A percentile compares a stretch with the other conserved stretches of the same genome.
Evolutionary conservation across 495 filamentous ascomycete genomes (phyloP).

Genomic region (Neurospora terricola): DNA sequence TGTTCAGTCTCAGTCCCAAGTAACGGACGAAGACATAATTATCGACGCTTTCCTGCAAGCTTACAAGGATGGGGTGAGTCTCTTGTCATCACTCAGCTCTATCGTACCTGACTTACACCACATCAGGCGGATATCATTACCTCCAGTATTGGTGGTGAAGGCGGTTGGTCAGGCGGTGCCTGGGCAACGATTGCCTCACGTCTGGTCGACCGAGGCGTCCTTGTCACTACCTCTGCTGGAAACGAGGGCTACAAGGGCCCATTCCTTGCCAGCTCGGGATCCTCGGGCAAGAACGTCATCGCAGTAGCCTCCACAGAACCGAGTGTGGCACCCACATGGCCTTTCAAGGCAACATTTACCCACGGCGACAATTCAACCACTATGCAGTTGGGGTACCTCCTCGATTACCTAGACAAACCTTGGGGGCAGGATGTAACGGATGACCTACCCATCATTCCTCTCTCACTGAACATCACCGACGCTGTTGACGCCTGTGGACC

Average conservation of each 20-base stretch:
- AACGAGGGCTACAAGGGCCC: conserved; percentile 25
- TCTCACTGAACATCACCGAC: conserved; percentile 13
- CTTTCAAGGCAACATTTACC: conserved; percentile 21
- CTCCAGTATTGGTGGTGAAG: conserved; percentile 20
- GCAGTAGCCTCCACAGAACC: conserved; percentile 20
- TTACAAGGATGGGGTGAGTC: conserved; percentile 20
- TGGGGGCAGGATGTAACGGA: conserved; percentile 5
- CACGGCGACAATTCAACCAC: conserved; percentile 15
- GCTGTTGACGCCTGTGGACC: conserved; percentile 14
- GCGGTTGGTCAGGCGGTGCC: conserved; percentile 22
- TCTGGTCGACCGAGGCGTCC: conserved; percentile 23
- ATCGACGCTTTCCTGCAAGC: conserved; percentile 22
- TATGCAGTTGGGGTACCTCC: conserved; percentile 13
- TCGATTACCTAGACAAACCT: background rate
- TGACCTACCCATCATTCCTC: conserved; percentile 13
- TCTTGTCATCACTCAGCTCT: background rate
- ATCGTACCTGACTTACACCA: background rate
- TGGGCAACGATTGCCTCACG: conserved; percentile 23
- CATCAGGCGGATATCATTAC: conserved; percentile 25
- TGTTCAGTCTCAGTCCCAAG: background rate
- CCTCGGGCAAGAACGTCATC: conserved; percentile 20
- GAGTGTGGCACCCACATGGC: conserved; percentile 12
- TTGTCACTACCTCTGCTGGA: conserved; percentile 24
- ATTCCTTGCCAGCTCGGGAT: conserved; percentile 20
- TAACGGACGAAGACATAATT: conserved; percentile 20